Conservation (phyloP, 2,329 filamentous ascomycete genomes). For the Podosphaera aphanis region DNA sequence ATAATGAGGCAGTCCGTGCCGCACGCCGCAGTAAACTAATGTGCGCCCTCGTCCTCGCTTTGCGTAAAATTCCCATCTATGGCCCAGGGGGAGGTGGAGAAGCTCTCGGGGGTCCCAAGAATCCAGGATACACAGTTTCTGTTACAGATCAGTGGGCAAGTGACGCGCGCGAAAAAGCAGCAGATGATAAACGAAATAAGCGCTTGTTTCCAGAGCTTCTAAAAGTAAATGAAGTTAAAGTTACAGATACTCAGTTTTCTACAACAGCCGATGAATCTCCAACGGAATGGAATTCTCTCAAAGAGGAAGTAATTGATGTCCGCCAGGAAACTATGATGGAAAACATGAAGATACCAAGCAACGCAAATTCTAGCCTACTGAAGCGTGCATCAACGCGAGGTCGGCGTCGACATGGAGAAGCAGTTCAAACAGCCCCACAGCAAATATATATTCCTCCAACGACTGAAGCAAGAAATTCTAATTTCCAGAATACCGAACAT, state of each 20-base stretch:
- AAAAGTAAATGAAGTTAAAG: conserved; percentile 3
- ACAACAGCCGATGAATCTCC: conserved; percentile 4
- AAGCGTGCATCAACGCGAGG: conserved; percentile 13
- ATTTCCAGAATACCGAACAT: background rate
- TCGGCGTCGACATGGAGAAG: conserved; percentile 11
- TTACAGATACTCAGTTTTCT: background rate
- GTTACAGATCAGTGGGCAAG: conserved; percentile 46
- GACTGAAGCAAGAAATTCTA: background rate
- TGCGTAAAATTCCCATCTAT: conserved; percentile 72
- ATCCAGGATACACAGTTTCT: conserved; percentile 61
- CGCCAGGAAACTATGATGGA: conserved; percentile 2
- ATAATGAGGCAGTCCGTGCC: conserved; percentile 62
- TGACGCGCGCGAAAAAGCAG: conserved; percentile 34
- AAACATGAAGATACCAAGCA: conserved; percentile 2
- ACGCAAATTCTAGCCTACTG: conserved; percentile 12
- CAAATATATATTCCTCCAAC: conserved; percentile 1
- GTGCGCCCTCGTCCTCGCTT: conserved; percentile 66
- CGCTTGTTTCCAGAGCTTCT: conserved; percentile 33
- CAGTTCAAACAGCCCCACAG: conserved; percentile 4
- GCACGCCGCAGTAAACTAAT: conserved; percentile 85
- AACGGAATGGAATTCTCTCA: conserved; percentile 6
- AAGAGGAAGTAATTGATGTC: conserved; percentile 6
- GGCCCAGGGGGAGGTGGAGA: conserved; percentile 51
- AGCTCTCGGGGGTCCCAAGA: conserved; percentile 38
- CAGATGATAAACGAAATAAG: conserved; percentile 34